Evolutionary conservation across 2,329 filamentous ascomycete species (phyloP), one percentile per base, ranked within the genome.

Genomic region (Cladophialophora psammophila): DNA sequence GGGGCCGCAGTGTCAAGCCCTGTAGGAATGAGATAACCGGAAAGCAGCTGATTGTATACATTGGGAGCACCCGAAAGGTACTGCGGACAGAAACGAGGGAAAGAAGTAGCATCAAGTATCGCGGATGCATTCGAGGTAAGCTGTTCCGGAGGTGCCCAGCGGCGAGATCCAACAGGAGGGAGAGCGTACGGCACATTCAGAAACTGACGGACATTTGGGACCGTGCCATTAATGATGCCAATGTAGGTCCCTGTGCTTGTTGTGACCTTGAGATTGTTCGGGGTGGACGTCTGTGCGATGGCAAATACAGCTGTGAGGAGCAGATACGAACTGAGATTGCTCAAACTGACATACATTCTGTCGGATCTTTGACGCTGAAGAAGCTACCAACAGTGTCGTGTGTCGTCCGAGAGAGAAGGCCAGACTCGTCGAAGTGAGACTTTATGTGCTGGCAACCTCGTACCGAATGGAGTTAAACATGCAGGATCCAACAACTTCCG

Each of bases 111-210:
- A 34, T 55, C 52, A 26, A 26, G 2, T 8, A 55, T 32, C 10
- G 31, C 13, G n/a, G 8, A 8, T 8, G 8, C 10, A 12, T 8
- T 12, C 26, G 31, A 12, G 10, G 52, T 10, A 7, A 55, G 8
- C 13, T 8, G 7, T 10, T 2, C 31, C 20, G 52, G 52, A 10
- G 78, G 77, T 26, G 78, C 66, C 76, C 75, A 79, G 34, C 77
- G 72, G 32, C 72, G 69, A 34, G 69, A 60, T 15, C 76, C 75
- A 12, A 76, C 57, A 2, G 77, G 77, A 26, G 73, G 73, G 69
- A 78, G 74, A 8, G 77, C 78, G 65, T 74, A 80, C 0, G 78
- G 78, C 8, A 80, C 74, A n/a, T 75, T 74, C 15, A 78, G 74
- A 66, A 78, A 80, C 61, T 79, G 75, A 6, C 77, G 76, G 34